phyloP scores from a whole-genome alignment of 1,284 basidiomycete genomes.

The Lentinus polychrous region DNA sequence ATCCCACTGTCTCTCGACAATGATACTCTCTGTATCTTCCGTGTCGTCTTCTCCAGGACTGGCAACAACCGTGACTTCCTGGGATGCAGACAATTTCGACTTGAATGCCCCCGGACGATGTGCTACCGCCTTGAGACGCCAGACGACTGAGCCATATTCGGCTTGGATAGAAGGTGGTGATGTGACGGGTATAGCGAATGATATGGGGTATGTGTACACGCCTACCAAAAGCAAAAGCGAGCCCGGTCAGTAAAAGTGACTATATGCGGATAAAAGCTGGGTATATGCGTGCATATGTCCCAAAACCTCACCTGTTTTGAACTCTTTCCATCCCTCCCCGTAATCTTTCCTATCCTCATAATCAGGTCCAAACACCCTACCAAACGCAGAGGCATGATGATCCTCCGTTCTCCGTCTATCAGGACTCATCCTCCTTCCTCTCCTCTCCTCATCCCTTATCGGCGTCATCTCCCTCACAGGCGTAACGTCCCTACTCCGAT shows the following conservation, averaged over 20 bases:
- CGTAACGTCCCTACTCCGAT: neutral
- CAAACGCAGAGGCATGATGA: constrained; percentile 16
- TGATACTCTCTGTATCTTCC: constrained; percentile 78
- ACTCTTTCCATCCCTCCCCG: constrained; percentile 81
- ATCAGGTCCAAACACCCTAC: constrained; percentile 31
- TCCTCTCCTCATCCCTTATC: neutral
- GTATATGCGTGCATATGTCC: neutral
- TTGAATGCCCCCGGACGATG: constrained; percentile 82
- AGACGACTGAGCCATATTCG: constrained; percentile 75
- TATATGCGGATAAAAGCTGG: neutral
- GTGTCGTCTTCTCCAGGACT: constrained; percentile 74
- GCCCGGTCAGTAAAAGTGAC: neutral
- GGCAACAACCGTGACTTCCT: constrained; percentile 76
- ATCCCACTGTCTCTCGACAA: constrained; percentile 92
- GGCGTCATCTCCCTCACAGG: constrained; percentile 5
- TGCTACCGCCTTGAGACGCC: constrained; percentile 79
- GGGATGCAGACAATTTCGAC: constrained; percentile 61
- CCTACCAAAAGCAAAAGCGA: constrained; percentile 38
- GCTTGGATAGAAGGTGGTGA: constrained; percentile 78
- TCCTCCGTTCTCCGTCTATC: constrained; percentile 2
- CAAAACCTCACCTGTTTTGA: constrained; percentile 66
- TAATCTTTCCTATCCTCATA: constrained; percentile 38
- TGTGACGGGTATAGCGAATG: constrained; percentile 77
- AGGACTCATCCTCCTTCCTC: neutral
- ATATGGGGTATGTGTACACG: constrained; percentile 93